phyloP scores from a whole-genome alignment of 148 eudicot species.

The Tetragonia tetragonoides region DNA sequence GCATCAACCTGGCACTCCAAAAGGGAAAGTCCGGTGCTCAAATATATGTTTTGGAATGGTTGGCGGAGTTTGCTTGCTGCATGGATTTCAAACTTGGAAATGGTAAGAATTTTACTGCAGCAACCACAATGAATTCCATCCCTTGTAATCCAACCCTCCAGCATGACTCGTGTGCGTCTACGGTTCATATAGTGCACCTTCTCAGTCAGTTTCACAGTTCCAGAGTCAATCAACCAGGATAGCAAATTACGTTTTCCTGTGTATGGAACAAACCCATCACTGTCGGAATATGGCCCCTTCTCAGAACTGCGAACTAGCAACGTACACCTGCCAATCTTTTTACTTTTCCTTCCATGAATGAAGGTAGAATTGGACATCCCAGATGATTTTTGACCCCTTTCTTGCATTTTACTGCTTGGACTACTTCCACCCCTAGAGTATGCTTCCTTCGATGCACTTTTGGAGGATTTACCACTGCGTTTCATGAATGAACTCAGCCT shows the following conservation, averaged over 20 bases:
- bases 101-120: slow-evolving; percentile 87
- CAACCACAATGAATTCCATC: slow-evolving; percentile 96
- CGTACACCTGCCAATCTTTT: slow-evolving; percentile 76
- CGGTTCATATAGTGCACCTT: slow-evolving; percentile 90
- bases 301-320: slow-evolving; percentile 72
- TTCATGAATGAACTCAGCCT: slow-evolving; percentile 43
- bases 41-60: slow-evolving; percentile 76
- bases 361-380: slow-evolving; percentile 31
- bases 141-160: slow-evolving; percentile 92
- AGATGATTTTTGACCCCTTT: slow-evolving; percentile 35
- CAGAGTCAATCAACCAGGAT: slow-evolving; percentile 93
- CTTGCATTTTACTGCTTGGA: slow-evolving; percentile 33
- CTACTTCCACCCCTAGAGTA: slow-evolving; percentile 35
- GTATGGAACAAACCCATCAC: slow-evolving; percentile 73
- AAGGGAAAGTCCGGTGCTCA: slow-evolving; percentile 77
- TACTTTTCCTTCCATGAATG: slow-evolving; percentile 63
- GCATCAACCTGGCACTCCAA: slow-evolving; percentile 85
- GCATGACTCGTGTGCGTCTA: slow-evolving; percentile 61
- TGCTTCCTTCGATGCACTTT: slow-evolving; percentile 42
- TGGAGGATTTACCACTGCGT: slow-evolving; percentile 42
- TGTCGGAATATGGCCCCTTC: slow-evolving; percentile 53
- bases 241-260: slow-evolving; percentile 80
- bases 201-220: slow-evolving; percentile 61
- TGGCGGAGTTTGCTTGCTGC: slow-evolving; percentile 90
- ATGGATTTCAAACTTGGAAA: slow-evolving; percentile 90